Evolutionary conservation across 2,329 filamentous ascomycete genomes (phyloP), one percentile per base, ranked within the genome.

Genomic region (Dactylellina sp.): DNA sequence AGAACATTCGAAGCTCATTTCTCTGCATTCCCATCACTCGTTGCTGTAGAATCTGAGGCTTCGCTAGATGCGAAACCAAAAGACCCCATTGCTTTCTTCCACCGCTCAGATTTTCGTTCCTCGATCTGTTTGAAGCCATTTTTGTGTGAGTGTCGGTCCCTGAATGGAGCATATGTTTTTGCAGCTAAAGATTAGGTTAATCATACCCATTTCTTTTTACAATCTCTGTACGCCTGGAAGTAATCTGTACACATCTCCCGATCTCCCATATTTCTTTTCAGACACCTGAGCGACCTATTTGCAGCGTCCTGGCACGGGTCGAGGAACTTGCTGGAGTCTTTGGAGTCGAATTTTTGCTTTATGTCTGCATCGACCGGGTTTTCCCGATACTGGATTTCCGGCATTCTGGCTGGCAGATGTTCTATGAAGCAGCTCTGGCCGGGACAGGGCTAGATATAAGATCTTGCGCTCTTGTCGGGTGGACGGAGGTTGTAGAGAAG

Each of bases 241-340:
- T 96, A 98, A 81, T 98, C 94, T 76, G 86, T 85, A 80, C 95
- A 99, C 90, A 98, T 91, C n/a, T 89, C 84, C 77, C 89, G 87
- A 80, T 98, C 92, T 12, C 91, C 93, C 20, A 86, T 89, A 81
- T 99, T 99, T 20, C 95, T 88, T 80, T 93, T 89, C 79, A 99
- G 83, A 79, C 95, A 99, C 81, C 88, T 89, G 77, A 97, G 89
- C 82, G 93, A 97, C 79, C 87, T 87, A 77, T 90, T 85, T 6
- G 95, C 94, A 3, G 92, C 92, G 79, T 97, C 94, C 81, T 98
- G 94, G 82, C 95, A 99, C 1, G 95, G 95, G 79, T 99, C 95
- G 81, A 91, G 92, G 83, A 90, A 98, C 81, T 97, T 89, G 84
- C 93, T 97, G 79, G 89, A 88, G 63, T 85, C 86, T 85, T 98